Base-by-base conservation (phyloP, 148 eudicot genomes). In the Dysphania ambrosioides region DNA sequence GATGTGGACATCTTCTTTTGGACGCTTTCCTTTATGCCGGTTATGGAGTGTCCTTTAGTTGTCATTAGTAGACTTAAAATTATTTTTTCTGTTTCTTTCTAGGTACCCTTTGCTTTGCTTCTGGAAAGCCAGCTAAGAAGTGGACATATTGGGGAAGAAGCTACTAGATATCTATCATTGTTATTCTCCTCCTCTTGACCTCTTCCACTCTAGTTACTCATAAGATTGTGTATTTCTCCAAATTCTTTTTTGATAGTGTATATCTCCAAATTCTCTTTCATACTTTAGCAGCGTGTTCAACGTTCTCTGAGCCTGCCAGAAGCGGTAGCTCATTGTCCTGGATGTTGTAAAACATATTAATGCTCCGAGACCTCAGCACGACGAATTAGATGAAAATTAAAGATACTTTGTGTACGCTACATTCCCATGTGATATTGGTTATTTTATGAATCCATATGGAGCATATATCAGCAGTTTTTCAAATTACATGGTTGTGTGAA, bases 91-190 rank as follows among this genome's bases (percentile, higher is more conserved):
- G 13, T 82, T 23, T 3, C 21, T 76, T 24, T 78, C 49, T 89
- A 95, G 99, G 97, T 38, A 92, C 94, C 4, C 70, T 90, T 61
- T 95, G 99, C 86, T 95, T 95, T 78, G 97, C 99, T 23, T 95
- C 99, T 0, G 96, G 99, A 12, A 95, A 95, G 79, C 96, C 93
- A 15, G 97, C 99, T 13, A 95, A 85, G 84, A 92, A 88, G 79
- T 95, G 99, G 99, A 85, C 94, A 18, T 92, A 95, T 81, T 95
- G 99, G 99, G 99, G 99, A 8, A 74, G 96, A 59, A 95, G 99
- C 66, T 92, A 95, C 77, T 95, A 79, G 26, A 38, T 55, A n/a
- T 23, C 32, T 5, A 6, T 12, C 44, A 23, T 77, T 24, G 47
- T 57, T 24, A 63, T 62, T 47, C n/a, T n/a, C n/a, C n/a, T n/a